Conservation (phyloP, 768 basidiomycete genomes). For the Exidia glandulosa region DNA sequence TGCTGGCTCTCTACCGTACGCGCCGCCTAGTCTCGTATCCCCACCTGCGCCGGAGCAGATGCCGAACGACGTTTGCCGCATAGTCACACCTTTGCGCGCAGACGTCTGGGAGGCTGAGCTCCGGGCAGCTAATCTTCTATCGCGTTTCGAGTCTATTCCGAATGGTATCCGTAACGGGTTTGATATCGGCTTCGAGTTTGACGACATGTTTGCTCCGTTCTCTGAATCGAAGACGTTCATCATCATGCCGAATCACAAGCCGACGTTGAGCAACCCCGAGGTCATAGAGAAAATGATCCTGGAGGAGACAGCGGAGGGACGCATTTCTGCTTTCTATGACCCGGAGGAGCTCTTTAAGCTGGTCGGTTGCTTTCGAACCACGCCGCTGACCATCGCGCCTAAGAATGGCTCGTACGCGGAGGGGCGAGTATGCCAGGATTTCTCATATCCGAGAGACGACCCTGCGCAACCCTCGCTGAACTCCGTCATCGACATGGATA, state of each 20-base stretch:
- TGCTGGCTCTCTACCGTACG: too few relatives aligned
- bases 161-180: too few relatives aligned
- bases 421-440: constrained; percentile 16
- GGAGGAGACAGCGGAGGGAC: background rate
- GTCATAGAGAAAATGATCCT: background rate
- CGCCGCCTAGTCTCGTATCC: too few relatives aligned
- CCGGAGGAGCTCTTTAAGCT: constrained; percentile 13
- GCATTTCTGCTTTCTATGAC: background rate
- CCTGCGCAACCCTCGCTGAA: constrained; percentile 19
- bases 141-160: too few relatives aligned
- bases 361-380: constrained; percentile 19
- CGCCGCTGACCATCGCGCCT: constrained; percentile 18
- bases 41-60: too few relatives aligned
- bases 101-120: too few relatives aligned
- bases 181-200: too few relatives aligned
- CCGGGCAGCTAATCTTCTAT: too few relatives aligned
- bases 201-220: background rate
- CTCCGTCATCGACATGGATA: constrained; percentile 16
- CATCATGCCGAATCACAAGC: background rate
- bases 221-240: background rate
- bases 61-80: too few relatives aligned
- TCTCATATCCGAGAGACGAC: constrained; percentile 19
- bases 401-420: too few relatives aligned
- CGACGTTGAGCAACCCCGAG: background rate
- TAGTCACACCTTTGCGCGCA: too few relatives aligned